Conservation (phyloP, 352 stramenopile species). For the Phytophthora macrochlamydospora region DNA sequence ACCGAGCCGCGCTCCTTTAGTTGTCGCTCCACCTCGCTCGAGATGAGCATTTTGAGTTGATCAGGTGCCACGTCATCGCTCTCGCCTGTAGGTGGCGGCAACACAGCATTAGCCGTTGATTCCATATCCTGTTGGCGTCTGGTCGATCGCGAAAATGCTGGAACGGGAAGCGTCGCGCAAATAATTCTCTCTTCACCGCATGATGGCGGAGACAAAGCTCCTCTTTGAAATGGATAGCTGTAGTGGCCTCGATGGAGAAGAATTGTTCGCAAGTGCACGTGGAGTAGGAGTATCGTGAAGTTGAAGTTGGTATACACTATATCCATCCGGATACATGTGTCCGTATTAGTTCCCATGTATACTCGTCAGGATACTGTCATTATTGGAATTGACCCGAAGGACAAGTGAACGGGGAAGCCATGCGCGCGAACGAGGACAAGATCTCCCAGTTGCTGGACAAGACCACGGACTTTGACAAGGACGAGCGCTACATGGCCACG, state of each 20-base stretch:
- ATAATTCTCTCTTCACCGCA: too few relatives aligned
- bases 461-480: conserved; percentile 94
- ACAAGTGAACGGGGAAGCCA: conserved; percentile 21
- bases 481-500: conserved; percentile 99
- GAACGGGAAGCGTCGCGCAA: too few relatives aligned
- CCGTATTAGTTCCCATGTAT: neutral
- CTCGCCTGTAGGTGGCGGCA: conserved; percentile 9
- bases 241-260: too few relatives aligned
- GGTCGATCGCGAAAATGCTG: too few relatives aligned
- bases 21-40: conserved; percentile 64
- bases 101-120: neutral
- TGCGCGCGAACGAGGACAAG: conserved; percentile 77
- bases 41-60: conserved; percentile 68
- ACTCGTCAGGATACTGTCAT: conserved; percentile 12
- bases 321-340: too few relatives aligned
- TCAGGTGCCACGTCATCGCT: conserved; percentile 44
- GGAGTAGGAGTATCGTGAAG: too few relatives aligned
- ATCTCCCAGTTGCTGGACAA: conserved; percentile 86
- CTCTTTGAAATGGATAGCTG: too few relatives aligned
- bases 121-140: neutral
- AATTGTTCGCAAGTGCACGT: too few relatives aligned
- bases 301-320: too few relatives aligned
- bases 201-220: too few relatives aligned
- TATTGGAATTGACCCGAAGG: conserved; percentile 18
- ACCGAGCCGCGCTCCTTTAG: conserved; percentile 53